Base-by-base conservation (phyloP, 495 filamentous ascomycete genomes). In the Staphylotrichum longicolle region DNA sequence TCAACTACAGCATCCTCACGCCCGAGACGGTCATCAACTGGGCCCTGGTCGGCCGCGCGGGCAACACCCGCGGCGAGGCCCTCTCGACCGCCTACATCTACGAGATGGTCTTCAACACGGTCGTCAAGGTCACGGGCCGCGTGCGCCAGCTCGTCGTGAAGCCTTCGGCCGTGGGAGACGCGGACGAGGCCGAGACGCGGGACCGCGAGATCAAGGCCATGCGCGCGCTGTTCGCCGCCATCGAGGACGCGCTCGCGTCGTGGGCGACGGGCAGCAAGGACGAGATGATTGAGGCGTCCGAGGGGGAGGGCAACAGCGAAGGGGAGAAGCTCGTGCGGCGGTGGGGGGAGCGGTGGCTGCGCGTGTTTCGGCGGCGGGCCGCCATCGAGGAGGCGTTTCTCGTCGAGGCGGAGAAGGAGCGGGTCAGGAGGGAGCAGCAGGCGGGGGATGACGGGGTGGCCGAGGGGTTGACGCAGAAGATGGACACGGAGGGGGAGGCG, bases 1-100 rank as follows among this genome's bases (percentile, higher is more conserved):
- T 99, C 34, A 99, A 99, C 72, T 99, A 98, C 78, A 91, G 89
- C 41, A 95, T 99, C 62, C 81, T 99, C 7, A 88, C 85, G 9
- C 94, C 94, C 0, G 73, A 83, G 40, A 85, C 85, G 35, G 92
- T 99, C 46, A 81, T 96, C 60, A 84, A 93, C 69, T 99, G 95
- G 95, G 91, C 89, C 2, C 74, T 98, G 4, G 75, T 82, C 35
- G 82, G 88, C 60, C 77, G 83, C 51, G 65, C 67, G 4, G 72
- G 70, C 42, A 50, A 67, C 27, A 82, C 81, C 27, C 70, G 70
- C 46, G 91, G 90, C 33, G 80, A 84, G 32, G 83, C 85, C 2
- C 86, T 99, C 15, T 79, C 86, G 20, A 81, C 86, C 63, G 77
- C 85, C 0, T 85, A 93, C 75, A 78, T 91, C 7, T 98, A 88